Evolutionary conservation across 345 rosid species (phyloP), one percentile per base, ranked within the genome.

Genomic region (Passiflora organensis): DNA sequence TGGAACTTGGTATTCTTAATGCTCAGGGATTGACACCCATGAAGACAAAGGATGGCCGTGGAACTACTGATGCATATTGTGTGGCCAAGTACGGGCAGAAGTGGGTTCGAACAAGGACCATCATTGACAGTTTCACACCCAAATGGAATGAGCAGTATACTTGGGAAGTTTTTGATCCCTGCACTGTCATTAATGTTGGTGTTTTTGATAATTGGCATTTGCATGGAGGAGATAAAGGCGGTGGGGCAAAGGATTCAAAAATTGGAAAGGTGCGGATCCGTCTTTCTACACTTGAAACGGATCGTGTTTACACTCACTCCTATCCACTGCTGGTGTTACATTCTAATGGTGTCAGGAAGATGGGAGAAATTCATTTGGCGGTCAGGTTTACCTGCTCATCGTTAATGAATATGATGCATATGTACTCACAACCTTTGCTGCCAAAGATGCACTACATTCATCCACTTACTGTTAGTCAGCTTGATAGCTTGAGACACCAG

Each of bases 41-140:
- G 97, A 94, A 89, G 76, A 80, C 76, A 51, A 86, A 70, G 70
- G 96, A 91, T 13, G 89, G 97, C 13, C 75, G 72, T 54, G 75
- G 70, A 44, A 61, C 67, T 49, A 86, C 96, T 1, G 99, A 89
- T 71, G 89, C 99, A 0, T 94, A 94, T 52, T 89, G 97, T 53
- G 93, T 87, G 48, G 99, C 96, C 1, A 94, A 94, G 71, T 89
- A 94, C 38, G 99, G 99, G 38, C 89, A 81, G 78, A 94, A 94
- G 66, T 94, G 99, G 99, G 72, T 87, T 57, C 80, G 99, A 11
- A 94, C 97, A 8, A 81, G 99, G 57, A 94, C 97, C 6, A 82
- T 94, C 37, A 82, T 94, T 2, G 88, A 89, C 56, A 85, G 88
- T 2, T 70, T 87, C 70, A 53, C 60, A 5, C 97, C 99, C 22